Evolutionary conservation across 331 rosid genomes (phyloP), one percentile per base, ranked within the genome.

Genomic region (Spiraea crenata): DNA sequence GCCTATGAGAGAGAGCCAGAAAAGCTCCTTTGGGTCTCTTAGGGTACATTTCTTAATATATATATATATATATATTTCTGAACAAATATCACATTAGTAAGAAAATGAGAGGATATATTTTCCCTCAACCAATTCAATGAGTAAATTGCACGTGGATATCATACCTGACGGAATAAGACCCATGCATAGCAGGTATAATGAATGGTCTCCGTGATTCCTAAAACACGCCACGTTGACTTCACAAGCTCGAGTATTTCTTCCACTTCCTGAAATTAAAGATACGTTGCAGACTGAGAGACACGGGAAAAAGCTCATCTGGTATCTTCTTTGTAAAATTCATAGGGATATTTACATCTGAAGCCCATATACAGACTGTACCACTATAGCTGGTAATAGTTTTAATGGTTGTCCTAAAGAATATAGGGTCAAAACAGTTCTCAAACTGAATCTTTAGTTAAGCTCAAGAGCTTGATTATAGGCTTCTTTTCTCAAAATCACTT

Each of bases 121-220:
- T n/a, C n/a, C n/a, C n/a, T 25, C 31, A 25, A 25, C 17, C 38
- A 42, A 17, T 9, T 64, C 47, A 63, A 59, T 20, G 41, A 25
- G 45, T 47, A 73, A 66, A 58, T 48, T 56, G 65, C 54, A 55
- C 72, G 63, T 63, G 41, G 47, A 8, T 57, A 48, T 20, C 65
- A 65, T 82, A 93, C 99, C 97, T 93, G 99, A 57, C 96, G 97
- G 80, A 91, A 91, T 74, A 93, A 81, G 70, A 93, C 96, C 99
- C 99, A 93, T 72, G 95, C 95, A 87, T 84, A 91, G 85, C 97
- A 87, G 65, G 99, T 91, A 71, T 78, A 78, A 81, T 93, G 99
- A 65, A 93, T 87, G 75, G 99, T 93, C 95, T 93, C 99, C 9
- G 90, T 89, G 77, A 93, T 87, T 62, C 99, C 99, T 76, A 93